Base-by-base conservation (phyloP, 768 basidiomycete genomes). In the Boletus tylopilopsis region DNA sequence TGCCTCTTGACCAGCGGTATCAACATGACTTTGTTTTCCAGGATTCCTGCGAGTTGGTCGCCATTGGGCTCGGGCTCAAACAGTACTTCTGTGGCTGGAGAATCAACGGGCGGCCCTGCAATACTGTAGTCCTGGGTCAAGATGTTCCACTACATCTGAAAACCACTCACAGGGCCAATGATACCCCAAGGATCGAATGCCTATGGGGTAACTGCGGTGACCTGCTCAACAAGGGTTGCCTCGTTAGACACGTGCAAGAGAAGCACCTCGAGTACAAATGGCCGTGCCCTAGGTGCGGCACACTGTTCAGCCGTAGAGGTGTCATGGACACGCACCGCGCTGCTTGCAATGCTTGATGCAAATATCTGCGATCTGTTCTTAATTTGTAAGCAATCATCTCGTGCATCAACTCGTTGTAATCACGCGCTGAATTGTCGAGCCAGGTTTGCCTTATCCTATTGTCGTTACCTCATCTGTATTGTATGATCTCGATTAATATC, bases 211-310 rank as follows among this genome's bases (percentile, higher is more conserved):
- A n/a, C 6, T 65, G 64, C 10, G 45, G 45, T 3, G 64, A 63
- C 0, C 18, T 2, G 6, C 42, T 65, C 4, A 57, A 9, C 6
- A 60, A 11, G 9, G 56, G 49, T 0, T 53, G 50, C 6, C 35
- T 66, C 18, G 45, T 53, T 5, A 36, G 67, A 1, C 64, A 66
- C 21, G 46, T 68, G 3, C 49, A 62, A 33, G 64, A 64, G 13
- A 54, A 1, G 6, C 67, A 66, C 34, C 55, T 68, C 6, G 45
- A 22, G 15, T 55, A 50, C 30, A 36, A 35, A 1, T 64, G 67
- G 62, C 54, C 64, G 0, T 66, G 64, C 22, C 51, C 59, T 1
- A 53, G 9, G 3, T 66, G 64, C 13, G 8, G 6, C 3, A 3
- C 25, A 1, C 1, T 45, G 1, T 66, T 62, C 45, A 68, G 51